phyloP scores from a whole-genome alignment of 257 asterid species.

The Solanum sitiens region DNA sequence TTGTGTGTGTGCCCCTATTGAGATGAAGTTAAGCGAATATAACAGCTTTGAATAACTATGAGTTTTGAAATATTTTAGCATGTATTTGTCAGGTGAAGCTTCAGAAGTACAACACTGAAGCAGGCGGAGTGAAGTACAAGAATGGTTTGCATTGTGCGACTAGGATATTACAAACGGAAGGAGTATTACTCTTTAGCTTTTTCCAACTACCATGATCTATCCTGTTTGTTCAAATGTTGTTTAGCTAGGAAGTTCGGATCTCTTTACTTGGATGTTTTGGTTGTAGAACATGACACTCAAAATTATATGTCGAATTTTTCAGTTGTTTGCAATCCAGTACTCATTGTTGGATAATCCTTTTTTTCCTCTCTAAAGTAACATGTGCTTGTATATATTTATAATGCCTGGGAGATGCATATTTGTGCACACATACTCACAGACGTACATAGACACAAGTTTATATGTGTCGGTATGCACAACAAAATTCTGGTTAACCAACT shows the following conservation, averaged over 20 bases:
- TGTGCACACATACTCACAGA: not conserved
- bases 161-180: conserved; percentile 79
- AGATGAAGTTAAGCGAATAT: not conserved
- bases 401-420: not conserved
- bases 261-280: not conserved
- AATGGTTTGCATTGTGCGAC: conserved; percentile 69
- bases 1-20: not conserved
- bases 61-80: not conserved
- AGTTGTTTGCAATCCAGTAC: not conserved
- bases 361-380: not conserved
- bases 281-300: not conserved
- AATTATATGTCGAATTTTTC: not conserved
- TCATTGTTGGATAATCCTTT: not conserved
- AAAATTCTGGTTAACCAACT: not conserved
- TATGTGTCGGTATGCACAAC: not conserved
- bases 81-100: conserved; percentile 60
- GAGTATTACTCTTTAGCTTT: conserved; percentile 53
- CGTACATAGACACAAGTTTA: not conserved
- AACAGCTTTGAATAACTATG: not conserved
- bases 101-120: conserved; percentile 79
- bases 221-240: not conserved
- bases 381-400: not conserved
- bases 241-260: not conserved
- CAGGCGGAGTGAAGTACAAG: conserved; percentile 59
- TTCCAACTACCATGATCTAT: conserved; percentile 4